Evolutionary conservation across 495 filamentous ascomycete species (phyloP).

Genomic region (Cenococcum geophilum): DNA sequence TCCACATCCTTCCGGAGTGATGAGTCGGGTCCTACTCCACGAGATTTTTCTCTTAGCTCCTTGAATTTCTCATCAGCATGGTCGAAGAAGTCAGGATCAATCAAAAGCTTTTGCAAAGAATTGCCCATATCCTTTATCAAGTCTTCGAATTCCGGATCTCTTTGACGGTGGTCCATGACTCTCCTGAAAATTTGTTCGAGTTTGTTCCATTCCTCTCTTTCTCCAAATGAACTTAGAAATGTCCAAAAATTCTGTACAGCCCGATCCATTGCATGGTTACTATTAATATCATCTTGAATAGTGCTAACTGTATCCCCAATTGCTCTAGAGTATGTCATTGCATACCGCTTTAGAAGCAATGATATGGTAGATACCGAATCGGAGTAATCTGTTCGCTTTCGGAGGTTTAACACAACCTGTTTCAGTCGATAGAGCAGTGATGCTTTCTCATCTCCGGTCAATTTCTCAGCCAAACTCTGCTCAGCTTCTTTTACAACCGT

Average conservation of each 20-base stretch:
- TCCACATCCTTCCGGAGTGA: constrained; percentile 68
- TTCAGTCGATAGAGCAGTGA: constrained; percentile 70
- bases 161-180: constrained; percentile 66
- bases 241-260: constrained; percentile 73
- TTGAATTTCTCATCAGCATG: constrained; percentile 62
- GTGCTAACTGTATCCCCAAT: constrained; percentile 56
- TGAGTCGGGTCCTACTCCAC: constrained; percentile 56
- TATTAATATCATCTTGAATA: constrained; percentile 60
- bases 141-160: constrained; percentile 76
- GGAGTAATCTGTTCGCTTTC: constrained; percentile 71
- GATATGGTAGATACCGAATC: constrained; percentile 77
- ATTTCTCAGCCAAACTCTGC: constrained; percentile 61
- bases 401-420: constrained; percentile 64
- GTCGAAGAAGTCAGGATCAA: constrained; percentile 76
- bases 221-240: constrained; percentile 72
- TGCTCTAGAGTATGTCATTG: constrained; percentile 65
- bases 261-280: constrained; percentile 66
- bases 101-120: constrained; percentile 74
- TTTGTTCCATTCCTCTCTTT: constrained; percentile 64
- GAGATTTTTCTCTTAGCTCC: constrained; percentile 62
- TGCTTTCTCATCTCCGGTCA: constrained; percentile 62
- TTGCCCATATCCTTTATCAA: constrained; percentile 64
- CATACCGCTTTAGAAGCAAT: constrained; percentile 71
- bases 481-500: constrained; percentile 61
- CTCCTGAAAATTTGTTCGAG: constrained; percentile 59